Conservation (phyloP, 495 filamentous ascomycete species). For the Barbatosphaeria neglecta region DNA sequence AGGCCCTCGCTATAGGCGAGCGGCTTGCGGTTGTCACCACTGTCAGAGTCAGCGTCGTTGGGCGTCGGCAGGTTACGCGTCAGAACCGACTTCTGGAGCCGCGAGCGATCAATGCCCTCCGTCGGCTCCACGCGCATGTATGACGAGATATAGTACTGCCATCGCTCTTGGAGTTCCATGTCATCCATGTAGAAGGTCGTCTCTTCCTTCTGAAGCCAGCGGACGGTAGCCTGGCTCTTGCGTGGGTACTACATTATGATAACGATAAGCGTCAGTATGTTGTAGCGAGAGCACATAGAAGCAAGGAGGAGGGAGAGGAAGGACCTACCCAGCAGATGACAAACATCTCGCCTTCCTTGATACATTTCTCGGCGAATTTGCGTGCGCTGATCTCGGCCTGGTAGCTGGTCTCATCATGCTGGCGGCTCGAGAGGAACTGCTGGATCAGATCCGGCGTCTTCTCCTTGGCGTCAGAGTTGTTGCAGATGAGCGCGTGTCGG, state of each 20-base stretch:
- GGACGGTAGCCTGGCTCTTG: constrained; percentile 48
- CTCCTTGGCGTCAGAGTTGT: constrained; percentile 74
- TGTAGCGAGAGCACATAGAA: too few relatives aligned
- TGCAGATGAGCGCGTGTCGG: constrained; percentile 62
- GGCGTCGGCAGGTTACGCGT: constrained; percentile 59
- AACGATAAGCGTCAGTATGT: too few relatives aligned
- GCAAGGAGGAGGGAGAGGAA: not conserved
- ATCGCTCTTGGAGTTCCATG: constrained; percentile 47
- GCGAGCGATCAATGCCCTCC: constrained; percentile 60
- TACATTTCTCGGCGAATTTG: constrained; percentile 73
- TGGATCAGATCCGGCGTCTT: constrained; percentile 78
- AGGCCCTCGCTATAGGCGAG: constrained; percentile 62
- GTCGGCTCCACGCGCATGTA: constrained; percentile 82
- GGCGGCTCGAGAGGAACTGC: constrained; percentile 69
- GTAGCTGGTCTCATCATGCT: constrained; percentile 70
- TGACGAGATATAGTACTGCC: constrained; percentile 90
- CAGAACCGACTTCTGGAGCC: constrained; percentile 55
- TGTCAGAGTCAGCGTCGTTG: constrained; percentile 28
- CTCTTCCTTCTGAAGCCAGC: constrained; percentile 69
- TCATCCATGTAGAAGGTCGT: constrained; percentile 62
- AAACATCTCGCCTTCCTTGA: constrained; percentile 85
- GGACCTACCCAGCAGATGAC: constrained; percentile 70
- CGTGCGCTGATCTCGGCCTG: constrained; percentile 74
- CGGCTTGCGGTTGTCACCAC: constrained; percentile 38
- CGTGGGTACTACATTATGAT: constrained; percentile 35